Base-by-base conservation (phyloP, 495 filamentous ascomycete genomes). In the Parathielavia hyrcaniae region DNA sequence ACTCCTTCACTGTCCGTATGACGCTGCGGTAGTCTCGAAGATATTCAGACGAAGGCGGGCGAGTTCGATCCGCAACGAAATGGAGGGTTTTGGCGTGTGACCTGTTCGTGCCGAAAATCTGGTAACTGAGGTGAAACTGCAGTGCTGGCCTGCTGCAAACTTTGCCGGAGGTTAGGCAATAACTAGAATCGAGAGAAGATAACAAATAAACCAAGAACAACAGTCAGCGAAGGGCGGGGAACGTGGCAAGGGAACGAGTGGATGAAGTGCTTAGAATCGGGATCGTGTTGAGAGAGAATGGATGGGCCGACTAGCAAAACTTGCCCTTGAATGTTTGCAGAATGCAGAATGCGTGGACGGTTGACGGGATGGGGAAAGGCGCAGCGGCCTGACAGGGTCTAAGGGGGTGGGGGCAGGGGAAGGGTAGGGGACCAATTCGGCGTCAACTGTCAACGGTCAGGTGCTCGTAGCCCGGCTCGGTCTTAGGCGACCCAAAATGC, bases 221-320 rank as follows among this genome's bases (percentile, higher is more conserved):
- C 13, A 35, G 19, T 45, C 36, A 65, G 53, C 50, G 58, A 52
- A 57, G 36, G 45, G 36, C 53, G 53, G 57, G 54, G 57, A 60
- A 53, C 16, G 47, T 8, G 39, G 56, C 40, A 58, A 52, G 54
- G 35, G 61, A 67, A 60, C 56, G 64, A 67, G 57, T 57, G 61
- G 40, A 52, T 57, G 50, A 51, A 23, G 26, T n/a, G 44, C n/a
- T 46, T 54, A 41, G 43, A 34, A 49, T 58, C 19, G 26, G 34
- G 51, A 32, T 17, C 53, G 43, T 44, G 20, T 43, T 13, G 51
- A 53, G 34, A 59, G 26, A 52, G 30, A 58, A 48, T 20, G 32
- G 35, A 53, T 46, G 45, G 39, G 45, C 13, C n/a, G 50, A 52
- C 43, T 16, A 47, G 35, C 16, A 34, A 53, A 49, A 53, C 32